phyloP scores from a whole-genome alignment of 2,329 filamentous ascomycete species.

The Drechslerella stenobrocha region DNA sequence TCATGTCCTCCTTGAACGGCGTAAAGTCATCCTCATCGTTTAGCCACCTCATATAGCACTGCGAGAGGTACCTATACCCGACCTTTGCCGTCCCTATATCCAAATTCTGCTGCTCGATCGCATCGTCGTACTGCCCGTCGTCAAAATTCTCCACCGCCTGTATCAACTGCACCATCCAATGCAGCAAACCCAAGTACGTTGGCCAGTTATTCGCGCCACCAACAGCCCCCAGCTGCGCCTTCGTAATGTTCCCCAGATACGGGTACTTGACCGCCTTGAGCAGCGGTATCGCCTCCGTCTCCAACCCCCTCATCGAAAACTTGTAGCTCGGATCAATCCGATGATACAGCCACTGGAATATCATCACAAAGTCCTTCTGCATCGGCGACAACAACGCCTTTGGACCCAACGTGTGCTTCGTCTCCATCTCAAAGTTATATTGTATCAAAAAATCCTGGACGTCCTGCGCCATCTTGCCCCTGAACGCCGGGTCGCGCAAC shows the following conservation, averaged over 20 bases:
- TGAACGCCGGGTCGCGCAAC: slow-evolving; percentile 76
- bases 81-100: slow-evolving; percentile 89
- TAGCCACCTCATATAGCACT: slow-evolving; percentile 91
- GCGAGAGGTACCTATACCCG: slow-evolving; percentile 87
- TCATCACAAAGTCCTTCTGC: slow-evolving; percentile 95
- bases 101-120: slow-evolving; percentile 74
- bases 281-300: slow-evolving; percentile 89
- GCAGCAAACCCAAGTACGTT: slow-evolving; percentile 86
- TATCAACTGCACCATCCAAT: slow-evolving; percentile 99
- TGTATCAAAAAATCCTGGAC: slow-evolving; percentile 87
- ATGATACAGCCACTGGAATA: slow-evolving; percentile 98
- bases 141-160: slow-evolving; percentile 88
- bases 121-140: slow-evolving; percentile 80
- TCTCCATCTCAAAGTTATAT: slow-evolving; percentile 96
- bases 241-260: slow-evolving; percentile 92
- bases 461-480: slow-evolving; percentile 82
- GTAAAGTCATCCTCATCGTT: slow-evolving; percentile 91
- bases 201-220: slow-evolving; percentile 91
- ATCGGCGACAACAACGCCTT: slow-evolving; percentile 93
- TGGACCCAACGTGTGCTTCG: slow-evolving; percentile 88
- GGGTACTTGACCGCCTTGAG: slow-evolving; percentile 93
- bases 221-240: slow-evolving; percentile 91
- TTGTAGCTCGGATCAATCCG: slow-evolving; percentile 91
- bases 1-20: slow-evolving; percentile 69
- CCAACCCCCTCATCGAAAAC: slow-evolving; percentile 84